A percentile compares a stretch with the other conserved stretches of the same genome.
Conservation (phyloP, 1,139 yeast genomes). For the Candida buenavistaensis region DNA sequence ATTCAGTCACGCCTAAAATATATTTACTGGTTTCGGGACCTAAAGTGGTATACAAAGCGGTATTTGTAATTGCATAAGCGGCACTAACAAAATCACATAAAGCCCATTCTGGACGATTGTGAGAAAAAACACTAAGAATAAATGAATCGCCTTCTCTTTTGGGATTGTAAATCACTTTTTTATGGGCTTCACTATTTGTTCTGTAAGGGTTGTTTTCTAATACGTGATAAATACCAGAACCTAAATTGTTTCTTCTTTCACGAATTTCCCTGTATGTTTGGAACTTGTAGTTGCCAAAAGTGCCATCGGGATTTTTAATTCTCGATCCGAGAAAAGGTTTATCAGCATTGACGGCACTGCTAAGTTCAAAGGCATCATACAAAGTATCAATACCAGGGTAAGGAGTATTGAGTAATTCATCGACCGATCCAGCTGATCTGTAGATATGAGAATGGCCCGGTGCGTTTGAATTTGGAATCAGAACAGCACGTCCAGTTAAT, state of each 20-base stretch:
- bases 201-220: conserved; percentile 44
- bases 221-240: conserved; percentile 61
- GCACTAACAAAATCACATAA: conserved; percentile 37
- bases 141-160: conserved; percentile 23
- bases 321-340: conserved; percentile 55
- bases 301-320: conserved; percentile 34
- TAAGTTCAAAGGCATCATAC: conserved; percentile 46
- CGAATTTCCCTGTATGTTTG: conserved; percentile 44
- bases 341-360: conserved; percentile 37
- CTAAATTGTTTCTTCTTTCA: conserved; percentile 49
- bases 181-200: conserved; percentile 27
- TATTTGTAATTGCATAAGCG: conserved; percentile 33
- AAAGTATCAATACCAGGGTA: conserved; percentile 54
- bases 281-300: conserved; percentile 47
- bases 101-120: conserved; percentile 39
- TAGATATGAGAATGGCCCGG: conserved; percentile 55
- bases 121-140: conserved; percentile 33
- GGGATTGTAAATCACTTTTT: conserved; percentile 21
- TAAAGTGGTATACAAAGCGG: conserved; percentile 41
- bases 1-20: conserved; percentile 31
- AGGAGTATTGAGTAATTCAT: conserved; percentile 37
- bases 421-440: conserved; percentile 41
- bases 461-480: conserved; percentile 22
- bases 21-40: conserved; percentile 35
- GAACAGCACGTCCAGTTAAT: no score